Conservation (phyloP, 371 early-diverging fungal genomes). For the Mucor ambiguus region DNA sequence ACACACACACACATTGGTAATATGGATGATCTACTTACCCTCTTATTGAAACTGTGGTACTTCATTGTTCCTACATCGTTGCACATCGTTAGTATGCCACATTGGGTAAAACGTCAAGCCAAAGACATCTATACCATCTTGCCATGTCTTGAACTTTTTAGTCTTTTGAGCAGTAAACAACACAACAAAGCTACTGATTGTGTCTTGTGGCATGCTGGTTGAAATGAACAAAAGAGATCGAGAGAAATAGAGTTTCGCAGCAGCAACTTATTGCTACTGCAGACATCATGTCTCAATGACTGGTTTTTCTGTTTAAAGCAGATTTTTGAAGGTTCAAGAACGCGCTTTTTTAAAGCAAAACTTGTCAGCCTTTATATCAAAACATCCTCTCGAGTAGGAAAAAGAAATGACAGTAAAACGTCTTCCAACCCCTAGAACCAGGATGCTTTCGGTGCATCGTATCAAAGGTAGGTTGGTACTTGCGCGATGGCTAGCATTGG, state of each 20-base stretch:
- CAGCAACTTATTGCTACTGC: too few relatives aligned
- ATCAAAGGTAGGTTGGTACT: background rate
- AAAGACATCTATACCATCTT: slow-evolving; percentile 49
- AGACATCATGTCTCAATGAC: background rate
- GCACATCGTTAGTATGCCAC: too few relatives aligned
- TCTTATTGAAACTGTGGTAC: slow-evolving; percentile 45
- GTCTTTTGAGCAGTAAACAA: slow-evolving; percentile 62
- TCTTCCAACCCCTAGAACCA: background rate
- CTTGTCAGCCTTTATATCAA: too few relatives aligned
- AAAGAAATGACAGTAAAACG: background rate
- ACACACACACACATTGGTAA: background rate
- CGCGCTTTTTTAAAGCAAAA: background rate
- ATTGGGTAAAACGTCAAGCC: too few relatives aligned
- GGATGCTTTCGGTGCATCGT: background rate
- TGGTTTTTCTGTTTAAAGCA: background rate
- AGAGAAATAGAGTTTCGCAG: background rate
- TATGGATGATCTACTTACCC: slow-evolving; percentile 25
- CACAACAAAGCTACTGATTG: slow-evolving; percentile 28
- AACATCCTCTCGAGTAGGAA: background rate
- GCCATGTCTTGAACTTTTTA: slow-evolving; percentile 68
- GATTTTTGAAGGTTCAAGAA: background rate
- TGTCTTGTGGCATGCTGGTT: slow-evolving; percentile 32
- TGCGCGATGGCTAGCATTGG: background rate
- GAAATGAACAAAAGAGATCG: background rate
- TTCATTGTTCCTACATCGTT: slow-evolving; percentile 41